Conservation (phyloP, 2,329 filamentous ascomycete species). For the Sarocladium kiliense region DNA sequence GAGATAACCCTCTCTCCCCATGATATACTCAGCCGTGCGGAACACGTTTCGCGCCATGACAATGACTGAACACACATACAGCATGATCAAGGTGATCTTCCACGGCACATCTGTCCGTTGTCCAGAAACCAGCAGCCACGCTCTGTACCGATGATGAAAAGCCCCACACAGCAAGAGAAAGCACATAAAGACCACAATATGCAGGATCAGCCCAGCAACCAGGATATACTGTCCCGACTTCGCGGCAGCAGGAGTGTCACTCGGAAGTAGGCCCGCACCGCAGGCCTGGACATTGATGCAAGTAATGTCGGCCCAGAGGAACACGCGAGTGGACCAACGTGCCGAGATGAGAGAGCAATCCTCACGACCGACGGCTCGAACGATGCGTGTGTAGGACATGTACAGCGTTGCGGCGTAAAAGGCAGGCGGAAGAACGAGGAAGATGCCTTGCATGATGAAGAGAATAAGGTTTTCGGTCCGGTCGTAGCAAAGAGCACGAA, state of each 20-base stretch:
- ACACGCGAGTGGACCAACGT: neutral
- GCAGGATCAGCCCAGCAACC: neutral
- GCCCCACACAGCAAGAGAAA: neutral
- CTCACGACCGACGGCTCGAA: neutral
- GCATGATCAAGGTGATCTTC: conserved; percentile 21
- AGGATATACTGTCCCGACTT: conserved; percentile 5
- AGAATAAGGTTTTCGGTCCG: conserved; percentile 17
- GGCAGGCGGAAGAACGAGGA: neutral
- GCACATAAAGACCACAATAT: neutral
- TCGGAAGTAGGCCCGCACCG: neutral
- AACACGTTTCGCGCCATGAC: conserved; percentile 36
- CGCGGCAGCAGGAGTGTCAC: neutral
- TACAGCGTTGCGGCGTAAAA: conserved; percentile 29
- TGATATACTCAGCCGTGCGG: conserved; percentile 33
- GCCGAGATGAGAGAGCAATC: neutral
- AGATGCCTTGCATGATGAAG: neutral
- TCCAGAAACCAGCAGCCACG: neutral
- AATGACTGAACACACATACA: conserved; percentile 20
- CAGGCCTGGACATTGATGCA: neutral
- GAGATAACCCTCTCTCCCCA: conserved; percentile 25
- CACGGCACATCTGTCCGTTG: conserved; percentile 10
- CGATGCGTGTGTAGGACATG: conserved; percentile 23
- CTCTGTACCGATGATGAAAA: neutral
- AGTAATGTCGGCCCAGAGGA: conserved; percentile 2
- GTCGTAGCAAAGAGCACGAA: conserved; percentile 33